These are phyloP conservation scores for Penicillium griseofulvum DNA, from an alignment of 2,329 filamentous ascomycete genomes.

Conservation along the genomic window DNA sequence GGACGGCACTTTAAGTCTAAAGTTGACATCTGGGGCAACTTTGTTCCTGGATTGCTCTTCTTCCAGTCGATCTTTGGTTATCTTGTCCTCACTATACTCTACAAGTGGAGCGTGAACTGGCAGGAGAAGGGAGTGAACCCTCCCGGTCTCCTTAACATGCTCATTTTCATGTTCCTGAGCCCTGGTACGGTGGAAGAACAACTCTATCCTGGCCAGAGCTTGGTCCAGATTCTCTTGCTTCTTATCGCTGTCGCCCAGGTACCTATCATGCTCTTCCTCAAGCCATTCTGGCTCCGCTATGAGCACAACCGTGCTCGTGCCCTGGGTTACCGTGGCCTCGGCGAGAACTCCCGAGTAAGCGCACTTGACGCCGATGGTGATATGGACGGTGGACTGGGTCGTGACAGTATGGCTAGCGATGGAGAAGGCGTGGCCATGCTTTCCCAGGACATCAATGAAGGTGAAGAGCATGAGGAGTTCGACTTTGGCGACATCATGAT, in stretches of 20 bases:
- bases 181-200: constrained; percentile 68
- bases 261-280: constrained; percentile 85
- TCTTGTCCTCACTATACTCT: constrained; percentile 87
- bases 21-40: constrained; percentile 96
- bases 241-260: constrained; percentile 83
- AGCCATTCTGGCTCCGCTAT: constrained; percentile 90
- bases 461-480: constrained; percentile 89
- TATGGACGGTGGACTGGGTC: constrained; percentile 59
- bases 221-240: constrained; percentile 73
- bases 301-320: constrained; percentile 88
- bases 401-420: constrained; percentile 70
- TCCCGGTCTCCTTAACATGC: constrained; percentile 92
- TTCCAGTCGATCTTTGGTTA: constrained; percentile 99
- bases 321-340: constrained; percentile 87
- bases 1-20: constrained; percentile 91
- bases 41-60: constrained; percentile 97
- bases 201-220: constrained; percentile 74
- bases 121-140: constrained; percentile 62
- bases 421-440: constrained; percentile 85
- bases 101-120: constrained; percentile 97
- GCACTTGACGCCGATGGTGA: constrained; percentile 88
- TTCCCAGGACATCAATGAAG: constrained; percentile 72
- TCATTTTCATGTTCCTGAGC: constrained; percentile 98
- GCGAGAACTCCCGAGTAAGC: constrained; percentile 82
- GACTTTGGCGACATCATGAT: constrained; percentile 98